Percentiles rank a stretch among this genome's conserved stretches.
Conservation (phyloP, 1,139 yeast genomes). For the Taphrina flavorubra region DNA sequence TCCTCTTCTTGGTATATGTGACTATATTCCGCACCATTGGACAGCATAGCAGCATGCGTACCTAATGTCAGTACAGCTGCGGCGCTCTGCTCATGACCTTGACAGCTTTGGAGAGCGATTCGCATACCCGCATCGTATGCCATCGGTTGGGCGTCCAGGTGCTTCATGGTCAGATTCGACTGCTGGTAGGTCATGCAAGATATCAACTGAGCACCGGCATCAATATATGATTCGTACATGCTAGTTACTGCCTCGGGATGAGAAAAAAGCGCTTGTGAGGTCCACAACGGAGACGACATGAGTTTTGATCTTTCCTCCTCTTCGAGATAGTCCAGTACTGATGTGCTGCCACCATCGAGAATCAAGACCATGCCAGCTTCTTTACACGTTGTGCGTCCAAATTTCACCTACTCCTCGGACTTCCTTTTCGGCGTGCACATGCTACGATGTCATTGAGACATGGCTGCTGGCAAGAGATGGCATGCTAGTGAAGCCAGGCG, state of each 20-base stretch:
- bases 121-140: constrained; percentile 35
- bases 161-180: constrained; percentile 29
- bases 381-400: too few species aligned
- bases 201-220: constrained; percentile 30
- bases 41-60: constrained; percentile 39
- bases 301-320: constrained; percentile 5
- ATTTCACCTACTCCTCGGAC: too few species aligned
- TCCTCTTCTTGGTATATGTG: constrained; percentile 3
- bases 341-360: constrained; percentile 39
- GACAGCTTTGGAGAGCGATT: constrained; percentile 13
- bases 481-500: too few species aligned
- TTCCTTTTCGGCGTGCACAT: too few species aligned
- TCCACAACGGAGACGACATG: constrained; percentile 33
- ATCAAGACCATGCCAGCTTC: constrained; percentile 19
- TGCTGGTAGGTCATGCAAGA: constrained; percentile 41
- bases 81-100: not conserved
- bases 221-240: constrained; percentile 19
- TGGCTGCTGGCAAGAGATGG: too few species aligned
- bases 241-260: constrained; percentile 21
- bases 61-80: constrained; percentile 29
- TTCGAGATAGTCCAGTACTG: constrained; percentile 19
- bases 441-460: too few species aligned
- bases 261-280: constrained; percentile 32
- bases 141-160: constrained; percentile 3
- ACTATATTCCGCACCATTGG: constrained; percentile 31